phyloP scores from a whole-genome alignment of 2,329 filamentous ascomycete species.

The Hypoxylon sp. region DNA sequence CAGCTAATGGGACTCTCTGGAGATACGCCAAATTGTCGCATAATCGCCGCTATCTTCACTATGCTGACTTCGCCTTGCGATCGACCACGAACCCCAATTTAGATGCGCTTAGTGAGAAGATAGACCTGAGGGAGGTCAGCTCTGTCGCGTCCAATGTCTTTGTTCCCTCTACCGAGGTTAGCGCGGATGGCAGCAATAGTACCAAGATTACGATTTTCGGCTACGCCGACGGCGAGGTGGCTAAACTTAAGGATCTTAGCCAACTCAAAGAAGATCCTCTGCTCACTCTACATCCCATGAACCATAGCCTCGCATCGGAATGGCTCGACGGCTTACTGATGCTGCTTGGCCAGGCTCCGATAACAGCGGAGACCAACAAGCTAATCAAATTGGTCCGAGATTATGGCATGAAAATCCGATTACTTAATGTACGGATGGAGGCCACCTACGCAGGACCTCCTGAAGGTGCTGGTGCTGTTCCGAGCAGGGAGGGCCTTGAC shows the following conservation, averaged over 20 bases:
- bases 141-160: conserved; percentile 95
- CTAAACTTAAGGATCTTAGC: conserved; percentile 51
- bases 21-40: conserved; percentile 90
- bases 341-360: conserved; percentile 93
- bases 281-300: conserved; percentile 83
- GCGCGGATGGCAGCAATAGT: conserved; percentile 63
- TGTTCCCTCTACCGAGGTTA: conserved; percentile 64
- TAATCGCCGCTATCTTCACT: conserved; percentile 90
- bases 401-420: conserved; percentile 90
- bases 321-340: conserved; percentile 97
- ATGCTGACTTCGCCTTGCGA: conserved; percentile 81
- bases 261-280: conserved; percentile 75
- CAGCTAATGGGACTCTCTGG: conserved; percentile 70
- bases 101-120: conserved; percentile 80
- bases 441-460: conserved; percentile 74
- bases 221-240: conserved; percentile 62
- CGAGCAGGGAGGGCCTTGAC: conserved; percentile 85
- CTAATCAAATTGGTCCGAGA: conserved; percentile 86
- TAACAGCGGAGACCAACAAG: conserved; percentile 96
- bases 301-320: conserved; percentile 87
- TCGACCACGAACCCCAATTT: conserved; percentile 74
- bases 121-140: conserved; percentile 88
- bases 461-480: conserved; percentile 79
- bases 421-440: conserved; percentile 92
- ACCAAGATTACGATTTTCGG: conserved; percentile 96